A percentile compares a stretch with the other conserved stretches of the same genome.
phyloP scores from a whole-genome alignment of 768 basidiomycete species.

The Boletales sp. region DNA sequence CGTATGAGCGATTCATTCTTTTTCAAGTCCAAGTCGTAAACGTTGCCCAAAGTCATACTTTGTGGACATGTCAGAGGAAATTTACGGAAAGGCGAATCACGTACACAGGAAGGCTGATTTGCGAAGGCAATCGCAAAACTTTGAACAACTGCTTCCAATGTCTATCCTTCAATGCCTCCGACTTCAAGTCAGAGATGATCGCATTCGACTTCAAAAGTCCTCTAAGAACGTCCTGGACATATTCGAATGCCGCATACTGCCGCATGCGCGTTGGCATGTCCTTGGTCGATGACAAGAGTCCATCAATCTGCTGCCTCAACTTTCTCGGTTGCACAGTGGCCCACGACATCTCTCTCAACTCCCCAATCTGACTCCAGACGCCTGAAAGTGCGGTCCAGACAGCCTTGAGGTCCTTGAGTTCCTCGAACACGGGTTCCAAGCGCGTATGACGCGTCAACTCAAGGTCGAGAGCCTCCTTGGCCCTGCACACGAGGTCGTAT shows the following conservation, averaged over 20 bases:
- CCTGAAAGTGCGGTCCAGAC: constrained; percentile 99
- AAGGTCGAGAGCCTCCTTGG: constrained; percentile 95
- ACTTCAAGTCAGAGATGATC: constrained; percentile 91
- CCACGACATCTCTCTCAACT: constrained; percentile 87
- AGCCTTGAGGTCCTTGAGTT: constrained; percentile 92
- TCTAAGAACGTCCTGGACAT: constrained; percentile 88
- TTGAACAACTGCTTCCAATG: constrained; percentile 99
- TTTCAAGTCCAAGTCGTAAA: constrained; percentile 96
- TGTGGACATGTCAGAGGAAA: constrained; percentile 4
- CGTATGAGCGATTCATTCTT: constrained; percentile 88
- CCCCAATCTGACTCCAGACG: constrained; percentile 90
- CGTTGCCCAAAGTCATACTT: constrained; percentile 93
- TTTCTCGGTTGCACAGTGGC: constrained; percentile 92
- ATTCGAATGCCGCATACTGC: constrained; percentile 98
- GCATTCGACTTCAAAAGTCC: constrained; percentile 86
- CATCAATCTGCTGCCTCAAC: constrained; percentile 89
- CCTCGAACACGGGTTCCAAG: constrained; percentile 91
- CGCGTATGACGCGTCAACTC: constrained; percentile 88
- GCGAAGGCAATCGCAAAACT: constrained; percentile 66
- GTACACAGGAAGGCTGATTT: constrained; percentile 73
- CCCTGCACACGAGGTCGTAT: constrained; percentile 91
- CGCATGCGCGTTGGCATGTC: constrained; percentile 99
- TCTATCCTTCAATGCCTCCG: constrained; percentile 93
- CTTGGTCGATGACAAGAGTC: constrained; percentile 87
- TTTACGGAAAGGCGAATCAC: constrained; percentile 23